phyloP scores from a whole-genome alignment of 73 alveolate genomes.

The Paramecium sexaurelia region DNA sequence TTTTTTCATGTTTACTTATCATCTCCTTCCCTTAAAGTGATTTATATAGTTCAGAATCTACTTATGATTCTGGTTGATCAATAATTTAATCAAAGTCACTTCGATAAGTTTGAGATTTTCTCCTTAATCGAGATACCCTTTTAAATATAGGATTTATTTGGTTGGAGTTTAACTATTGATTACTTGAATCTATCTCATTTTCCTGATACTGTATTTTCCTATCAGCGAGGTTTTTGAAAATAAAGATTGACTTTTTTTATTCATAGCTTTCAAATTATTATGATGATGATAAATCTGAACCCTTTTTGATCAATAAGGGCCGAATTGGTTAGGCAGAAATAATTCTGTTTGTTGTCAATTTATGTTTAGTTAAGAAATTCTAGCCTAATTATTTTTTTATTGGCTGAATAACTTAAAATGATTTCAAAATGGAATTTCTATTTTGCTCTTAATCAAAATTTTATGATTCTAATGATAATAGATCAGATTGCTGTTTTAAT shows the following conservation, averaged over 20 bases:
- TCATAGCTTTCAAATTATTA: background rate
- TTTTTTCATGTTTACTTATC: background rate
- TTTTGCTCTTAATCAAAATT: background rate
- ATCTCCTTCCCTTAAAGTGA: background rate
- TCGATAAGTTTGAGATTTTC: background rate
- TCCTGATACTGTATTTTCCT: background rate
- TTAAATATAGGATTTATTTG: background rate
- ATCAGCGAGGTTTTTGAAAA: background rate
- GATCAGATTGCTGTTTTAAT: background rate
- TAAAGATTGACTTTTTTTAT: background rate
- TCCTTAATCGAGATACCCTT: background rate
- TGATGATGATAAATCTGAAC: background rate
- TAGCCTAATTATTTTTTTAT: background rate
- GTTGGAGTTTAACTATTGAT: background rate
- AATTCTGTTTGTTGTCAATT: background rate
- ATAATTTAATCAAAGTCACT: background rate
- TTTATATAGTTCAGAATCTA: background rate
- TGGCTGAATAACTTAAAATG: background rate
- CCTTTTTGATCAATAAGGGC: conserved; percentile 10
- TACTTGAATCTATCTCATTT: background rate
- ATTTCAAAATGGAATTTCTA: background rate
- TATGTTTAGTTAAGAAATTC: background rate
- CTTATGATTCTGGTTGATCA: background rate
- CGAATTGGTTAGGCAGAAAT: conserved; percentile 13
- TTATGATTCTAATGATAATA: background rate